Evolutionary conservation across 106 monocot genomes (phyloP).

Genomic region (Posidonia australis): DNA sequence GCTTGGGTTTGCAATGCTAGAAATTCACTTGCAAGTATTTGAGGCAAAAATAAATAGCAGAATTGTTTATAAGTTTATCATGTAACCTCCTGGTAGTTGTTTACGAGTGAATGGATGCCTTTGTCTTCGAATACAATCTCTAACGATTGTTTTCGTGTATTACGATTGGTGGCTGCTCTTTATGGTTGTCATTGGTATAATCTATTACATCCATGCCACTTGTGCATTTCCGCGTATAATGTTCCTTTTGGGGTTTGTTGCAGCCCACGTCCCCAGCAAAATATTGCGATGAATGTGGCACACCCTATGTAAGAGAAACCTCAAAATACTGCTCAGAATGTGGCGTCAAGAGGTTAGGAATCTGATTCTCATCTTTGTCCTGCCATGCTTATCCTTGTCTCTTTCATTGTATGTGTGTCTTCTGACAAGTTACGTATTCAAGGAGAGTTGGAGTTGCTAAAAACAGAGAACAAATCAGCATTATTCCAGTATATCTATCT

Average conservation of each 20-base stretch:
- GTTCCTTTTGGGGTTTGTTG: conserved; percentile 5
- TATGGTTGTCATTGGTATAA: neutral
- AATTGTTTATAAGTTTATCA: neutral
- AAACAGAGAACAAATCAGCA: no score
- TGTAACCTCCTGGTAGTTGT: neutral
- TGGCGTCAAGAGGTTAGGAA: conserved; percentile 75
- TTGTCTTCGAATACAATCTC: neutral
- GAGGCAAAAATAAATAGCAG: no score
- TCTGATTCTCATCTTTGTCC: conserved; percentile 16
- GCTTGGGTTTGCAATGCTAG: no score
- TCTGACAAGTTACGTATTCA: no score
- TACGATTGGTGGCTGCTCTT: neutral
- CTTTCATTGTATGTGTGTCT: neutral
- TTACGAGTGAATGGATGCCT: neutral
- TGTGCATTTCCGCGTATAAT: neutral
- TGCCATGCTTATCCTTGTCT: neutral
- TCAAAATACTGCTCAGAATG: conserved; percentile 97
- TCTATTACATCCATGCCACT: neutral
- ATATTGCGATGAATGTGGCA: conserved; percentile 89
- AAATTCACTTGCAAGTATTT: no score
- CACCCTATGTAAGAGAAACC: conserved; percentile 75
- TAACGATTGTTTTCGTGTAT: no score
- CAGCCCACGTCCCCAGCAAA: conserved; percentile 77
- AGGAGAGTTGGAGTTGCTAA: no score
- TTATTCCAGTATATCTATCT: no score